A percentile compares a stretch with the other conserved stretches of the same genome.
Conservation (phyloP, 78 protist species). For the Speleostelium caveatum region DNA sequence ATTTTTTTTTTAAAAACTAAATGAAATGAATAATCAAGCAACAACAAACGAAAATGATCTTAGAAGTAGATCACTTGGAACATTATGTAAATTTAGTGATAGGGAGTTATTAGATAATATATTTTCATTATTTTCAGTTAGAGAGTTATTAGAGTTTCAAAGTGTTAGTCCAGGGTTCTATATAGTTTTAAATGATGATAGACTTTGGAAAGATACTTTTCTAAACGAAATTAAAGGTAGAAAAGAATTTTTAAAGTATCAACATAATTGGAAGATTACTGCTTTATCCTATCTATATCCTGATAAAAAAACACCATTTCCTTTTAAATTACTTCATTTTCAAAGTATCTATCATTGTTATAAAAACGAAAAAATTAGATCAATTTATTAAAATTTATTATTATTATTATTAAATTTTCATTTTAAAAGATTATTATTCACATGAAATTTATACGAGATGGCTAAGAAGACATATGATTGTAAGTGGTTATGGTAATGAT, state of each 20-base stretch:
- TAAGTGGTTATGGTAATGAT: conserved; percentile 14
- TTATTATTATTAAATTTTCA: too few species aligned
- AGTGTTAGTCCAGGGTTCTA: conserved; percentile 48
- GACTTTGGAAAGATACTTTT: conserved; percentile 60
- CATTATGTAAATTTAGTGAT: too few species aligned
- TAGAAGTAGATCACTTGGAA: too few species aligned
- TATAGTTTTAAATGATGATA: conserved; percentile 54
- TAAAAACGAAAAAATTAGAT: too few species aligned
- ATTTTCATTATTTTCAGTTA: conserved; percentile 5
- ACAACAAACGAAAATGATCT: neutral
- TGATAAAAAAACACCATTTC: neutral
- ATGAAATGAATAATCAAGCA: neutral
- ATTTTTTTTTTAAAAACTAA: too few species aligned
- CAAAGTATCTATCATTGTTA: conserved; percentile 4
- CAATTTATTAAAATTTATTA: too few species aligned
- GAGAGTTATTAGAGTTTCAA: conserved; percentile 37
- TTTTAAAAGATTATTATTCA: conserved; percentile 22
- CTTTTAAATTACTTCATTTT: conserved; percentile 2
- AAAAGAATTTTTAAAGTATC: neutral
- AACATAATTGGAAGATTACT: conserved; percentile 39
- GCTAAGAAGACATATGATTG: conserved; percentile 49
- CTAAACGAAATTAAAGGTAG: conserved; percentile 11
- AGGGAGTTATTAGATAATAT: conserved; percentile 24
- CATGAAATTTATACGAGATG: conserved; percentile 58
- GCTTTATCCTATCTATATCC: conserved; percentile 28